A percentile compares a stretch with the other conserved stretches of the same genome.
Evolutionary conservation across 371 early-diverging fungal species (phyloP).

Genomic region (Mucor piriformis): DNA sequence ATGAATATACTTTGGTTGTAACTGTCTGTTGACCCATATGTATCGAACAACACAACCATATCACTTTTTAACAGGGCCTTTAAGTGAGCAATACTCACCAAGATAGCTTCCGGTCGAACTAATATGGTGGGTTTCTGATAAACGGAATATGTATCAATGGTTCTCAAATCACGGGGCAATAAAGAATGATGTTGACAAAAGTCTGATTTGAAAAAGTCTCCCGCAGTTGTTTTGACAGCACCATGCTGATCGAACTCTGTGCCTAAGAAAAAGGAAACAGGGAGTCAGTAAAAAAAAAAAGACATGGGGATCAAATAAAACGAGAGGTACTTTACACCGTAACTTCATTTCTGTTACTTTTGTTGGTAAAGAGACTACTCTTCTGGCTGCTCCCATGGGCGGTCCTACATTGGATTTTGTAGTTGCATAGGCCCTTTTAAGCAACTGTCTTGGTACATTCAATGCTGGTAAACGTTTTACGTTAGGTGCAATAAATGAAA

Average conservation of each 20-base stretch:
- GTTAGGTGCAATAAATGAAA: background rate
- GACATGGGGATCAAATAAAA: no score
- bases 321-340: conserved; percentile 31
- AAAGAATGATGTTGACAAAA: conserved; percentile 78
- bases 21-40: conserved; percentile 66
- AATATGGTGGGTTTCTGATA: conserved; percentile 85
- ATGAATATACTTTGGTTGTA: conserved; percentile 77
- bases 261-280: no score
- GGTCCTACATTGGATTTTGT: conserved; percentile 3
- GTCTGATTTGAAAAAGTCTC: conserved; percentile 78
- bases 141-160: conserved; percentile 75
- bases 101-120: conserved; percentile 83
- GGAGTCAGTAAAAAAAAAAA: no score
- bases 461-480: background rate
- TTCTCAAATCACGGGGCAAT: conserved; percentile 78
- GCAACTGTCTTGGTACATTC: no score
- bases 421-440: background rate
- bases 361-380: conserved; percentile 22
- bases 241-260: conserved; percentile 79
- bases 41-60: conserved; percentile 77
- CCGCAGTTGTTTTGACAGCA: conserved; percentile 69
- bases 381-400: background rate
- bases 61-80: conserved; percentile 85
- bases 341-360: conserved; percentile 36
- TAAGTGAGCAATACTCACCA: conserved; percentile 80